Percentiles rank a stretch among this genome's conserved stretches.
Evolutionary conservation across 495 filamentous ascomycete species (phyloP).

Genomic region (Hypoxylon fuscum): DNA sequence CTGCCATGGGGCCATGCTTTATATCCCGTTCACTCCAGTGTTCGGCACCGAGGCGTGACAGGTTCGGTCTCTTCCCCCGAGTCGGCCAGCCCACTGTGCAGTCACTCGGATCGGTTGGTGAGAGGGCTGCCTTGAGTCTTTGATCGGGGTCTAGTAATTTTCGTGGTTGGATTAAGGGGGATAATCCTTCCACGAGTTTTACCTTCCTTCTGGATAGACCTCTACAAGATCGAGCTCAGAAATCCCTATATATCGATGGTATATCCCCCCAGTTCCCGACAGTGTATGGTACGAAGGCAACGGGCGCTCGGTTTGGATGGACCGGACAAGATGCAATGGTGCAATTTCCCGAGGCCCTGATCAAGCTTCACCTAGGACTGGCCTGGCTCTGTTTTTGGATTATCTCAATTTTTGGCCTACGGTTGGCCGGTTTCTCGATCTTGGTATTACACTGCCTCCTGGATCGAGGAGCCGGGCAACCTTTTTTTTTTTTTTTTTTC

Average conservation of each 20-base stretch:
- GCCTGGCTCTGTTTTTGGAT: conserved; percentile 1
- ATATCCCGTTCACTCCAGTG: conserved; percentile 3
- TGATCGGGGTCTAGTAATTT: conserved; percentile 3
- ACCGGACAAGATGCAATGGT: no score
- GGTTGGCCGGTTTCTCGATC: neutral
- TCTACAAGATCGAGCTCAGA: conserved; percentile 2
- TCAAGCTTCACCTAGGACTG: no score
- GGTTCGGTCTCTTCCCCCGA: conserved; percentile 11
- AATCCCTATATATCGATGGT: conserved; percentile 31
- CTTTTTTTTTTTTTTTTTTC: conserved; percentile 35
- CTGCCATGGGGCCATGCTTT: conserved; percentile 20
- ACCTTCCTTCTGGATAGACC: neutral
- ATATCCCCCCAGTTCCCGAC: conserved; percentile 9
- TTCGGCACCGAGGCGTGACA: conserved; percentile 23
- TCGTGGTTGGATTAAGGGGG: neutral
- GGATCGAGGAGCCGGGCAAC: conserved; percentile 9
- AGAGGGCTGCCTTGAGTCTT: conserved; percentile 21
- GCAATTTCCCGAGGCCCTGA: no score
- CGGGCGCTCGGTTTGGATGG: conserved; percentile 13
- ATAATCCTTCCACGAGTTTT: conserved; percentile 2
- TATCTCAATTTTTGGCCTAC: neutral
- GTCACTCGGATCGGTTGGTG: conserved; percentile 32
- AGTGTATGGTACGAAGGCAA: neutral
- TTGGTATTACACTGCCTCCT: conserved; percentile 35
- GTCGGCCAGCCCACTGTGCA: conserved; percentile 27